phyloP scores from a whole-genome alignment of 768 basidiomycete species.

The Termitomyces sp. region DNA sequence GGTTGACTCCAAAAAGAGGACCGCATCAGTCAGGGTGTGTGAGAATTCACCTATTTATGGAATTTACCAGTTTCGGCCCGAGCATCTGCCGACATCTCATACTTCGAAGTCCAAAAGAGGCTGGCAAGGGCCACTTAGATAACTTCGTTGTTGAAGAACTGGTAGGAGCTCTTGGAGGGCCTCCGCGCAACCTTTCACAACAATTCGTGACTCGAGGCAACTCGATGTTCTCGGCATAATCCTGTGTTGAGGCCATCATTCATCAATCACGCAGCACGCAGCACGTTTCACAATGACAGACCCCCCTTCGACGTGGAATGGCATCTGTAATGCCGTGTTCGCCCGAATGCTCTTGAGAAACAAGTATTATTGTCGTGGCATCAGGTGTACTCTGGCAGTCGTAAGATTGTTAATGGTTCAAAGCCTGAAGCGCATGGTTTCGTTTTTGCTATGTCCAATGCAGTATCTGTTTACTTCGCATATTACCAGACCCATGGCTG shows the following conservation, averaged over 20 bases:
- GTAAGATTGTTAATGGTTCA: not conserved
- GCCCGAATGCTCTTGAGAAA: not conserved
- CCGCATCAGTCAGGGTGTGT: slow-evolving; percentile 12
- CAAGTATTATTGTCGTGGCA: not conserved
- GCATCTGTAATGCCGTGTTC: not conserved
- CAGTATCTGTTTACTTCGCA: not conserved
- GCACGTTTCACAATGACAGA: not conserved
- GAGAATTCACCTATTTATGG: not conserved
- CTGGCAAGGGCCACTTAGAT: not conserved
- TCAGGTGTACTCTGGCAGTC: not conserved
- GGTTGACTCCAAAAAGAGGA: slow-evolving; percentile 2
- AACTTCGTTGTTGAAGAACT: not conserved
- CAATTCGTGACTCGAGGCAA: not conserved
- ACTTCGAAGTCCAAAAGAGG: not conserved
- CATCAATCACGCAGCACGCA: not conserved
- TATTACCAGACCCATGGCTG: not conserved
- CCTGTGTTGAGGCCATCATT: not conserved
- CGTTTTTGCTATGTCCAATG: not conserved
- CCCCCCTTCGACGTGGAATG: not conserved
- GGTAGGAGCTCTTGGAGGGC: not conserved
- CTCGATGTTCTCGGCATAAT: not conserved
- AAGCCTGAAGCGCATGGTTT: not conserved
- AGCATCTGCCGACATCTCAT: not conserved
- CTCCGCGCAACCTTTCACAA: not conserved
- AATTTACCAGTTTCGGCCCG: not conserved